Base-by-base conservation (phyloP, 2,329 filamentous ascomycete species). In the Teratosphaeria epicoccoides region DNA sequence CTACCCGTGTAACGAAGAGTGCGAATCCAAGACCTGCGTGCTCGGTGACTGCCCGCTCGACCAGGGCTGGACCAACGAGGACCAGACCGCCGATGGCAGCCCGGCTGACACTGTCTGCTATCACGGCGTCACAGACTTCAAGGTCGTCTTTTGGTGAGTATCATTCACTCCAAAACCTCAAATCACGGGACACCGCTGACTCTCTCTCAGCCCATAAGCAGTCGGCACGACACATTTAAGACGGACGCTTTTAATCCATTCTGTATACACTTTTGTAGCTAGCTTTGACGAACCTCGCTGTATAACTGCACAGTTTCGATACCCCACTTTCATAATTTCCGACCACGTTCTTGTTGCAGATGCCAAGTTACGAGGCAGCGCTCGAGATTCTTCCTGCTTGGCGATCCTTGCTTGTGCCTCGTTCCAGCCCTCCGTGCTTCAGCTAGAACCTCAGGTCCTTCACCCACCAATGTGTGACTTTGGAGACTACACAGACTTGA, bases 101-200 rank as follows among this genome's bases (percentile, higher is more conserved):
- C 61, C 63, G 14, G 63, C 63, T 28, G 63, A 65, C 57, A 63
- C 62, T 10, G 61, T 61, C n/a, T 65, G 63, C 51, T 64, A 64
- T 45, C 17, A 63, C 6, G 63, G 62, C 9, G 58, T 57, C 53
- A 63, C 57, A 17, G 57, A 60, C 24, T 64, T 64, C 46, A 58
- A 59, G 49, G 59, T 65, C 12, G 57, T 61, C 2, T 64, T 55
- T 33, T 65, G 63, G 33, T 40, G n/a, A 40, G 33, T 40, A 28
- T 17, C n/a, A 40, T 1, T 20, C 14, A 9, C 20, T 9, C 14
- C 6, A 7, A n/a, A 17, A 40, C 14, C 33, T 9, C 5, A 7
- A 7, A 7, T 6, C 20, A 17, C 20, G 33, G 20, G 20, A 17
- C 5, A 6, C 1, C 20, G 33, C 33, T 40, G 20, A 40, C 33